Percentiles rank a stretch among this genome's conserved stretches.
phyloP scores from a whole-genome alignment of 2,329 filamentous ascomycete species.

The Claviceps paspali region DNA sequence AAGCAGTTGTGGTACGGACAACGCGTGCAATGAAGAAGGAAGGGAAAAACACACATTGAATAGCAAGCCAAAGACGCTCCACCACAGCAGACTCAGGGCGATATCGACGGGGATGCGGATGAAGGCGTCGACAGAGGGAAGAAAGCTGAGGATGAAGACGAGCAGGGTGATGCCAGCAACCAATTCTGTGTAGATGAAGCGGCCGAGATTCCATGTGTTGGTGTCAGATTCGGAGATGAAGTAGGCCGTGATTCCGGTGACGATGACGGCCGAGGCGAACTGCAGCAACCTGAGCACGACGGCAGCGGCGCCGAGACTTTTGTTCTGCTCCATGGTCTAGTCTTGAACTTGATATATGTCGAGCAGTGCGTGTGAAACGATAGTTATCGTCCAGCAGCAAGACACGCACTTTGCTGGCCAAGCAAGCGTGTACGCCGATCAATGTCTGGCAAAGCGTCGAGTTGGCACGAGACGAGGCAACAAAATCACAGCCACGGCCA shows the following conservation, averaged over 20 bases:
- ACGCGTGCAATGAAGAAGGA: too few relatives aligned
- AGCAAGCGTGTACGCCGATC: too few relatives aligned
- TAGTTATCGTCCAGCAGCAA: too few relatives aligned
- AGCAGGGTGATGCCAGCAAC: slow-evolving; percentile 49
- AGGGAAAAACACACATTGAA: slow-evolving; percentile 28
- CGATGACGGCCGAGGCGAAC: slow-evolving; percentile 48
- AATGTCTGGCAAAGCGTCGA: too few relatives aligned
- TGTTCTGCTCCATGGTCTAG: slow-evolving; percentile 2
- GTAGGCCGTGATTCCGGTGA: slow-evolving; percentile 46
- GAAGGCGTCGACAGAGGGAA: slow-evolving; percentile 47
- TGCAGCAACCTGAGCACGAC: slow-evolving; percentile 18
- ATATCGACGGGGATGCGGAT: slow-evolving; percentile 52
- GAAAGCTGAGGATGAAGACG: slow-evolving; percentile 48
- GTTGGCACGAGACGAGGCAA: too few relatives aligned
- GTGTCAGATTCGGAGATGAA: slow-evolving; percentile 34
- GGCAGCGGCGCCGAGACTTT: slow-evolving; percentile 8
- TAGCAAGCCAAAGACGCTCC: slow-evolving; percentile 44
- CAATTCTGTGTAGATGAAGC: slow-evolving; percentile 57
- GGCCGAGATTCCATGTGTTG: slow-evolving; percentile 32
- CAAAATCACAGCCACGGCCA: too few relatives aligned
- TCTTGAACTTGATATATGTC: too few relatives aligned
- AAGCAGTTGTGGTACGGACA: too few relatives aligned
- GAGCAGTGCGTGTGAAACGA: too few relatives aligned
- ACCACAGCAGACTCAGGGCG: slow-evolving; percentile 48
- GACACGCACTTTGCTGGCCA: too few relatives aligned